phyloP scores from a whole-genome alignment of 2,329 filamentous ascomycete genomes.

The Cercospora sp. region DNA sequence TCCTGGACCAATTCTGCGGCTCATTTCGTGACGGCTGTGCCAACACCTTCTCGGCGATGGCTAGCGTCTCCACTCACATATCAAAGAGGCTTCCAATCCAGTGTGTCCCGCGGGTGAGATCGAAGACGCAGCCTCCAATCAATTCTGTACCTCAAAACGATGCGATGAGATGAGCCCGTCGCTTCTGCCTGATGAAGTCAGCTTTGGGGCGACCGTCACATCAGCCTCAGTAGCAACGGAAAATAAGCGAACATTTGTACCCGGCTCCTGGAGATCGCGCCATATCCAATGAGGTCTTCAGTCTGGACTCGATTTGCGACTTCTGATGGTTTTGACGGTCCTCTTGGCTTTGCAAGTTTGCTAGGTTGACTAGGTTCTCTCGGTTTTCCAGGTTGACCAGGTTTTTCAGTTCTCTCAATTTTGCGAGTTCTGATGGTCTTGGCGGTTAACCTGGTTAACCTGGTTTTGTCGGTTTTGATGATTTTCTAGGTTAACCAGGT shows the following conservation, averaged over 20 bases:
- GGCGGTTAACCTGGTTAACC: no score
- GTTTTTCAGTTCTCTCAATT: no score
- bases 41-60: not conserved
- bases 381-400: no score
- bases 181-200: not conserved
- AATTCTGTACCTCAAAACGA: not conserved
- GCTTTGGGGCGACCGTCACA: not conserved
- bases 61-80: not conserved
- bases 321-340: no score
- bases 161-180: not conserved
- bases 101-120: not conserved
- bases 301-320: not conserved
- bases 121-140: not conserved
- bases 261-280: not conserved
- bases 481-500: no score
- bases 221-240: not conserved
- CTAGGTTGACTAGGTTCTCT: no score
- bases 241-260: not conserved
- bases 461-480: no score
- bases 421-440: no score
- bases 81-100: not conserved
- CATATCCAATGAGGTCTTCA: not conserved
- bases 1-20: not conserved
- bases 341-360: no score
- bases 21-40: not conserved